Conservation (phyloP, 306 rosid genomes). For the Bauhinia variegata region DNA sequence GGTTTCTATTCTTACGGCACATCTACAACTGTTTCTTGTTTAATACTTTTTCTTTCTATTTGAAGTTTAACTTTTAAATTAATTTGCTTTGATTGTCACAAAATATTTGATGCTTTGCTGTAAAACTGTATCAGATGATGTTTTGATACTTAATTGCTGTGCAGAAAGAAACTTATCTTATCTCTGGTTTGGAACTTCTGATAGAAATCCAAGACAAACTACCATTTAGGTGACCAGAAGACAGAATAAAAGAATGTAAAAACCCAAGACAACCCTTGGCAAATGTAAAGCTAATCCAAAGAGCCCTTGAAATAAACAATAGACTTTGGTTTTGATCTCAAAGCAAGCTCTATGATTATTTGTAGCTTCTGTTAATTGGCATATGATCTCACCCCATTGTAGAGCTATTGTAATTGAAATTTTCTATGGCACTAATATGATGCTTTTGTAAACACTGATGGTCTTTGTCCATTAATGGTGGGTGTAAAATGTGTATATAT, state of each 20-base stretch:
- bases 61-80: constrained; percentile 9
- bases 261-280: background rate
- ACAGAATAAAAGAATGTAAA: background rate
- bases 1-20: constrained; percentile 51
- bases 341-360: background rate
- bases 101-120: no score
- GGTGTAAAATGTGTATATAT: background rate
- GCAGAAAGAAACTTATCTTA: constrained; percentile 3
- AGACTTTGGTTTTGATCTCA: constrained; percentile 3
- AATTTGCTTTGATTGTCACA: background rate
- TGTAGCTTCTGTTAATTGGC: constrained; percentile 18
- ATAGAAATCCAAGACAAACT: background rate
- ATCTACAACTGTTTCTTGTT: constrained; percentile 34
- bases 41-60: constrained; percentile 18
- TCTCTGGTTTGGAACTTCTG: background rate
- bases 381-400: constrained; percentile 15
- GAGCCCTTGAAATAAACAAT: constrained; percentile 6
- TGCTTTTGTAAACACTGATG: constrained; percentile 13
- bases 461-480: background rate
- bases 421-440: background rate
- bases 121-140: constrained; percentile 1
- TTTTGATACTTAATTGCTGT: background rate
- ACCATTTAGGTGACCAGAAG: background rate
- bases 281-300: background rate
- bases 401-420: background rate